These are phyloP conservation scores for Colletotrichum lentis DNA, from an alignment of 2,329 filamentous ascomycete species.

Conservation along the genomic window DNA sequence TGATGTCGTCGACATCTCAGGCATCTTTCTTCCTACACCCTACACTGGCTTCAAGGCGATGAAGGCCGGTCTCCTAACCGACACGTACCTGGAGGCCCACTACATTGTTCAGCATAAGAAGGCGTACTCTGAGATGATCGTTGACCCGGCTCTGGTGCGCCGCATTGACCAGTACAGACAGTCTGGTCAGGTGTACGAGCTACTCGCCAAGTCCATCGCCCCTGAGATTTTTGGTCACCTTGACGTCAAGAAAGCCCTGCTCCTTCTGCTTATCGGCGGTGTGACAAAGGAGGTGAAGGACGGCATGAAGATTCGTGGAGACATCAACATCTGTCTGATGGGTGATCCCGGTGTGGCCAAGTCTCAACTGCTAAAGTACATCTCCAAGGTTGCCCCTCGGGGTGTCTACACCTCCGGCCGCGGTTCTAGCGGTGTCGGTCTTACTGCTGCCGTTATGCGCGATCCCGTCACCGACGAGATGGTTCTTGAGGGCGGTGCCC, in stretches of 20 bases:
- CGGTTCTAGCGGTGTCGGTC: conserved; percentile 82
- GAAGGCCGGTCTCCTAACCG: conserved; percentile 92
- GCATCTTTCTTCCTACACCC: conserved; percentile 94
- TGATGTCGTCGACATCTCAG: conserved; percentile 91
- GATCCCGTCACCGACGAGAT: conserved; percentile 86
- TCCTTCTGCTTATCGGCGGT: conserved; percentile 94
- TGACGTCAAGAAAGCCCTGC: conserved; percentile 96
- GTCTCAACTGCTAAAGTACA: conserved; percentile 97
- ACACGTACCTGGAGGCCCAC: conserved; percentile 96
- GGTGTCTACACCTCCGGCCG: conserved; percentile 86
- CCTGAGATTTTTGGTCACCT: conserved; percentile 96
- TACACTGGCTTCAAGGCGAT: conserved; percentile 99
- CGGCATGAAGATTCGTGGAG: conserved; percentile 97
- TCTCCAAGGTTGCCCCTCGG: conserved; percentile 95
- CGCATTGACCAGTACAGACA: conserved; percentile 87
- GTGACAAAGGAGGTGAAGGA: conserved; percentile 97
- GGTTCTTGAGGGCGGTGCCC: conserved; percentile 81
- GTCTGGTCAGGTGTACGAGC: conserved; percentile 93
- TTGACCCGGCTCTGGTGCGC: conserved; percentile 80
- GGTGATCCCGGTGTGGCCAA: conserved; percentile 99
- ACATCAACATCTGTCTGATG: conserved; percentile 99
- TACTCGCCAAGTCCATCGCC: conserved; percentile 93
- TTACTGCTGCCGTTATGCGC: conserved; percentile 84
- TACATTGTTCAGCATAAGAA: conserved; percentile 96
- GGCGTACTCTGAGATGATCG: conserved; percentile 89